phyloP scores from a whole-genome alignment of 768 basidiomycete genomes.

The Gloeophyllum trabeum region DNA sequence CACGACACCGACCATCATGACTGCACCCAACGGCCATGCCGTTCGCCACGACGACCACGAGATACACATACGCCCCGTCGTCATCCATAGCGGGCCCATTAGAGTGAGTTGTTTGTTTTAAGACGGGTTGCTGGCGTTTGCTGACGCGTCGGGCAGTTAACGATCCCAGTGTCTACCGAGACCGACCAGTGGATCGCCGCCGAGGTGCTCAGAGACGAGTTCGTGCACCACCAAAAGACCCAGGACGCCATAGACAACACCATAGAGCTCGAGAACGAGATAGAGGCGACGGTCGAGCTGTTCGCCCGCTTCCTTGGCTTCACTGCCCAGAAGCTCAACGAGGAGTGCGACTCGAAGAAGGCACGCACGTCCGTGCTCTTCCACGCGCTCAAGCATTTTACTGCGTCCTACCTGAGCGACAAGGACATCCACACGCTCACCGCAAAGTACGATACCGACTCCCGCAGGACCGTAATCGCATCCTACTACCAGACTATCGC shows the following conservation, averaged over 20 bases:
- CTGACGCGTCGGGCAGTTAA: constrained; percentile 35
- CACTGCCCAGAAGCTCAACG: constrained; percentile 50
- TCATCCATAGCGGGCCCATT: constrained; percentile 18
- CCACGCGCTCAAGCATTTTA: constrained; percentile 70
- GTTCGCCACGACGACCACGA: neutral
- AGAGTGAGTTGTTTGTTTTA: constrained; percentile 16
- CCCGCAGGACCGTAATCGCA: constrained; percentile 64
- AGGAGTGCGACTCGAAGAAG: constrained; percentile 36
- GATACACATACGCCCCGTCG: constrained; percentile 18
- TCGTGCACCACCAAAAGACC: constrained; percentile 52
- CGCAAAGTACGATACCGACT: constrained; percentile 62
- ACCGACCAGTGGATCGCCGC: constrained; percentile 85
- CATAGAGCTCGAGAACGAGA: constrained; percentile 37
- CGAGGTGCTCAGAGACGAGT: constrained; percentile 86
- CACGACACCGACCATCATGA: neutral
- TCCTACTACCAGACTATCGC: constrained; percentile 75
- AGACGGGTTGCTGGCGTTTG: neutral
- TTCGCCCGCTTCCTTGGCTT: constrained; percentile 76
- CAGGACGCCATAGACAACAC: constrained; percentile 45
- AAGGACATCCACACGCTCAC: constrained; percentile 78
- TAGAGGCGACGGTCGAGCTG: constrained; percentile 66
- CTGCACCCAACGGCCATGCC: neutral
- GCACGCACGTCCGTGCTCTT: constrained; percentile 60
- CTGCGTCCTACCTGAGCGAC: constrained; percentile 54
- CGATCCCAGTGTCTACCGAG: constrained; percentile 78